phyloP scores from a whole-genome alignment of 2,329 filamentous ascomycete genomes.

The Xylaria sp. region DNA sequence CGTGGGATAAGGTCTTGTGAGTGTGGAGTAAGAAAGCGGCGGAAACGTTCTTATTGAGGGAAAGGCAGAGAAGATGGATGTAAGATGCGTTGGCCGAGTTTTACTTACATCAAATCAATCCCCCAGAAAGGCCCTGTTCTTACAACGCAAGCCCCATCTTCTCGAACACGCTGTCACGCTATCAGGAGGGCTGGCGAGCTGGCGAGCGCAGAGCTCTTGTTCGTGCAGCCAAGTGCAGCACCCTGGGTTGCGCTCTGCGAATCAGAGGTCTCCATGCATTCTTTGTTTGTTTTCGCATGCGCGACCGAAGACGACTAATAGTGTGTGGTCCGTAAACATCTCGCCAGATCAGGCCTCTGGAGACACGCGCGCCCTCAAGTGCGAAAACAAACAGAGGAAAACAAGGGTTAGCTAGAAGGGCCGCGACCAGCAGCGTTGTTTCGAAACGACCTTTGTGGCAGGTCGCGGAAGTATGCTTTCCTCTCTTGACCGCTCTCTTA shows the following conservation, averaged over 20 bases:
- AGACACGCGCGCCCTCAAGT: conserved; percentile 24
- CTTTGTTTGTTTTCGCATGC: conserved; percentile 40
- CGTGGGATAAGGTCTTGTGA: conserved; percentile 11
- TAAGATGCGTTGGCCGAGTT: conserved; percentile 50
- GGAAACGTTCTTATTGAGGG: conserved; percentile 35
- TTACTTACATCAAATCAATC: conserved; percentile 49
- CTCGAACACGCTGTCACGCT: conserved; percentile 43
- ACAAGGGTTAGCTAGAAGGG: conserved; percentile 15
- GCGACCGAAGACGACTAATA: conserved; percentile 30
- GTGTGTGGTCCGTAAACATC: conserved; percentile 24
- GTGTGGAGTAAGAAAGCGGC: conserved; percentile 32
- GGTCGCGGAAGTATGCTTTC: conserved; percentile 21
- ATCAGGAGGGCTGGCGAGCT: conserved; percentile 36
- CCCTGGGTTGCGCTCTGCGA: conserved; percentile 45
- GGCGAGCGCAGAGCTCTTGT: conserved; percentile 35
- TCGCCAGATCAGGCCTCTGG: conserved; percentile 22
- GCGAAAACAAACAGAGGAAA: conserved; percentile 28
- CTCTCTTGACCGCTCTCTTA: conserved; percentile 46
- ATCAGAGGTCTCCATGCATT: conserved; percentile 46
- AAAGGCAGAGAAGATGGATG: conserved; percentile 34
- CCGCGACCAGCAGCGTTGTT: conserved; percentile 24
- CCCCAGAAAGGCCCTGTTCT: conserved; percentile 43
- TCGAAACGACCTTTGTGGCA: conserved; percentile 28
- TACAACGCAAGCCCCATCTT: conserved; percentile 44
- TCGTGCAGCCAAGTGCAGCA: conserved; percentile 45